These are phyloP conservation scores for Massariosphaeria phaeospora DNA, from an alignment of 495 filamentous ascomycete species.

Conservation along the genomic window DNA sequence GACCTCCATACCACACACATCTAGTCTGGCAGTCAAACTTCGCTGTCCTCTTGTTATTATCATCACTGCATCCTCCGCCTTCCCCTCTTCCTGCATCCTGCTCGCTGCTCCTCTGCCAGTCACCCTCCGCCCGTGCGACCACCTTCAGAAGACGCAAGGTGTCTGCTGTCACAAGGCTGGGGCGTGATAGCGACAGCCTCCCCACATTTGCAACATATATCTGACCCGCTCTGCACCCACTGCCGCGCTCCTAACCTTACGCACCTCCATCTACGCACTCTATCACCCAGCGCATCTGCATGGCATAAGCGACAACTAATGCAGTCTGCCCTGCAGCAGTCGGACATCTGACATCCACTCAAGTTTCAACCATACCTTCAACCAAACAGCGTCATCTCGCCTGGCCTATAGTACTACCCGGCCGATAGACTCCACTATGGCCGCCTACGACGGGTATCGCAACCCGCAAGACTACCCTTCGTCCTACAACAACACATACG, in stretches of 20 bases:
- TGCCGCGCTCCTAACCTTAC: neutral
- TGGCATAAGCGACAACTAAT: slow-evolving; percentile 5
- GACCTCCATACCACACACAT: too few relatives aligned
- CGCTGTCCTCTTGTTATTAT: neutral
- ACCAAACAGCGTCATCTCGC: slow-evolving; percentile 3
- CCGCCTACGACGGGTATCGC: slow-evolving; percentile 32
- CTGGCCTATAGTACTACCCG: slow-evolving; percentile 8
- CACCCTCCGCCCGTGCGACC: too few relatives aligned
- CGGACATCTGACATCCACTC: too few relatives aligned
- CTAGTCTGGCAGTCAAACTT: neutral
- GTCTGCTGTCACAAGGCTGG: slow-evolving; percentile 17
- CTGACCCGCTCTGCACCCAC: neutral
- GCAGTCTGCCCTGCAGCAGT: slow-evolving; percentile 13
- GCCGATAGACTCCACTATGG: slow-evolving; percentile 18
- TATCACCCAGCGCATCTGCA: slow-evolving; percentile 11
- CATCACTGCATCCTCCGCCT: neutral
- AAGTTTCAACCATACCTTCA: neutral
- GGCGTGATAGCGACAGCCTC: neutral
- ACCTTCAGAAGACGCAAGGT: slow-evolving; percentile 1
- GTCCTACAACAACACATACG: slow-evolving; percentile 22
- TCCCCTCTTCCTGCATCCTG: neutral
- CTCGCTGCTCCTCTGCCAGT: neutral
- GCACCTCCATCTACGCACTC: neutral
- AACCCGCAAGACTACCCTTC: slow-evolving; percentile 25
- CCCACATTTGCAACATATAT: neutral